phyloP scores from a whole-genome alignment of 2,329 filamentous ascomycete species.

The Chlorencoelia australis region DNA sequence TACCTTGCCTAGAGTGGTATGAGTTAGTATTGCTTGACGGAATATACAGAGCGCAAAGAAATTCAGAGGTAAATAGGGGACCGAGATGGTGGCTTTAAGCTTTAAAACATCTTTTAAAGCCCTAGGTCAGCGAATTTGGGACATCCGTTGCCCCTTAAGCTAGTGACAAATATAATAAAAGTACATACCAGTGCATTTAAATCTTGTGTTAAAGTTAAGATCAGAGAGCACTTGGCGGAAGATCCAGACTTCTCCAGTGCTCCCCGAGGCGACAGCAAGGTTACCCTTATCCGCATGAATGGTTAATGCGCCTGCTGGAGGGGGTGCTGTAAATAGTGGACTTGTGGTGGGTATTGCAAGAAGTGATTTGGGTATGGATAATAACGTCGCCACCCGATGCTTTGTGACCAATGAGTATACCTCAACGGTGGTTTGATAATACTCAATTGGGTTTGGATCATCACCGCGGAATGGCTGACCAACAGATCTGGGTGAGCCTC shows the following conservation, averaged over 20 bases:
- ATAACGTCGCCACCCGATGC: constrained; percentile 60
- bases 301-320: constrained; percentile 61
- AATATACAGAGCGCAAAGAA: too few species aligned
- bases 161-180: too few species aligned
- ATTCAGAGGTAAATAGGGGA: too few species aligned
- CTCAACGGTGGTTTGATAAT: constrained; percentile 81
- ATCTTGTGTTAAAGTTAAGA: too few species aligned
- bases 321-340: constrained; percentile 56
- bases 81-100: too few species aligned
- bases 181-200: too few species aligned
- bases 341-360: constrained; percentile 48
- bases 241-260: constrained; percentile 80
- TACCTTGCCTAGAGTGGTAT: constrained; percentile 66
- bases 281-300: constrained; percentile 64
- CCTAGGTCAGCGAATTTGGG: too few species aligned
- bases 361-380: constrained; percentile 55
- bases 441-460: constrained; percentile 35
- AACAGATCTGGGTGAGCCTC: constrained; percentile 29
- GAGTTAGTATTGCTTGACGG: constrained; percentile 39
- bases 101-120: too few species aligned
- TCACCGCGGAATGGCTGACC: constrained; percentile 26
- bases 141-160: too few species aligned
- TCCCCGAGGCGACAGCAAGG: constrained; percentile 66
- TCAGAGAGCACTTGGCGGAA: constrained; percentile 49
- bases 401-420: constrained; percentile 77